These are phyloP conservation scores for Geotrichum siamense DNA, from an alignment of 1,139 yeast genomes.

Conservation along the genomic window DNA sequence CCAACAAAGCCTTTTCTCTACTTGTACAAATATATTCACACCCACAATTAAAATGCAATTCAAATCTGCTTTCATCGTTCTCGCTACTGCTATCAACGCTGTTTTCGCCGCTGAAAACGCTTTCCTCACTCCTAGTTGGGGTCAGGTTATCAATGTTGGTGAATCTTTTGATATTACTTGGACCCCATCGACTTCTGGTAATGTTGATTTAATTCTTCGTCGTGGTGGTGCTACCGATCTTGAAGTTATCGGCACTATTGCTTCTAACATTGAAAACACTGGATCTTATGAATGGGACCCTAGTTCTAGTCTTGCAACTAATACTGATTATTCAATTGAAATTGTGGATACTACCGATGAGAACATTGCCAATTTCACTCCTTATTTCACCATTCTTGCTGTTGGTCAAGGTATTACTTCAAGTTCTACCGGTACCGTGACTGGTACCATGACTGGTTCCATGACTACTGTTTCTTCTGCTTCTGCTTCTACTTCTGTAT, in stretches of 20 bases:
- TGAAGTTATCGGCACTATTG: slow-evolving; percentile 27
- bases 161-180: slow-evolving; percentile 26
- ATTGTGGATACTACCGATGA: slow-evolving; percentile 19
- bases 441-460: slow-evolving; percentile 16
- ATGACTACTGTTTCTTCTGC: slow-evolving; percentile 31
- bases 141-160: slow-evolving; percentile 30
- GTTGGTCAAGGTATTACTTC: slow-evolving; percentile 26
- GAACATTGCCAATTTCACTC: slow-evolving; percentile 27
- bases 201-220: slow-evolving; percentile 30
- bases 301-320: slow-evolving; percentile 23
- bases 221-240: slow-evolving; percentile 29
- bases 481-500: slow-evolving; percentile 18
- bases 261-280: slow-evolving; percentile 28
- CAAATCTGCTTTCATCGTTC: slow-evolving; percentile 19
- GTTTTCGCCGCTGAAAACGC: slow-evolving; percentile 29
- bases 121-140: slow-evolving; percentile 27
- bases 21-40: neutral
- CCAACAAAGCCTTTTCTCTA: neutral
- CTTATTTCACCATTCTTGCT: slow-evolving; percentile 31
- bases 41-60: slow-evolving; percentile 16
- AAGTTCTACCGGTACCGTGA: slow-evolving; percentile 17
- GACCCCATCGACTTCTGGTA: slow-evolving; percentile 28
- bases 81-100: slow-evolving; percentile 28
- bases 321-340: slow-evolving; percentile 35
- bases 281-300: slow-evolving; percentile 31